Base-by-base conservation (phyloP, 768 basidiomycete species). In the Trametes coccinea region DNA sequence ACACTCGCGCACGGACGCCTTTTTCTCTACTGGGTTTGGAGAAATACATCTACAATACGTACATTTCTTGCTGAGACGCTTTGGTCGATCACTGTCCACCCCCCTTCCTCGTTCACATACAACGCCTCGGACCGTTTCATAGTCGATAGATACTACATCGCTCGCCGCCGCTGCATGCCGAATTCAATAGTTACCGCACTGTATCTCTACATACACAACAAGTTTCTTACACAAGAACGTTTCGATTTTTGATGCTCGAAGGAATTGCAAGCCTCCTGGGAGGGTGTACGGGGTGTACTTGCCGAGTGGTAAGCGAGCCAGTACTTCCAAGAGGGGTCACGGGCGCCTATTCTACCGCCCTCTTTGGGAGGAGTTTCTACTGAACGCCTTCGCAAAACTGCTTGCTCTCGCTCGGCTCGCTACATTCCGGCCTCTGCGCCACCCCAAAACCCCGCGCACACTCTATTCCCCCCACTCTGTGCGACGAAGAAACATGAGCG, bases 351-450 rank as follows among this genome's bases (percentile, higher is more conserved):
- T 8, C 14, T 6, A 2, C 43, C 9, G 6, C 37, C 6, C 48
- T 13, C 47, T 56, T 37, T 46, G 34, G 60, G 48, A 27, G 16
- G 16, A 47, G 17, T 34, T 37, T 45, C 54, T 51, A 49, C 39
- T 45, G 48, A 48, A 49, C 54, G 52, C 45, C 55, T 44, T 57
- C 17, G 56, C 61, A 52, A 63, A 54, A 56, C 53, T 66, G 56
- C 51, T 63, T 29, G 51, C 56, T 17, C 51, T 59, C 45, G 17
- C 52, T 59, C 37, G 46, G 2, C 58, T 47, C 9, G 41, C 11
- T 29, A 13, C 45, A 33, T 17, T 47, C 16, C 43, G 62, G 65
- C 65, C 62, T 45, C 27, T 49, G 63, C 44, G 66, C 56, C 66
- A 14, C 49, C 29, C 13, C n/a, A 53, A 13, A 11, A 43, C 37